Evolutionary conservation across 495 filamentous ascomycete species (phyloP).

Genomic region (Trypethelium eluteriae): DNA sequence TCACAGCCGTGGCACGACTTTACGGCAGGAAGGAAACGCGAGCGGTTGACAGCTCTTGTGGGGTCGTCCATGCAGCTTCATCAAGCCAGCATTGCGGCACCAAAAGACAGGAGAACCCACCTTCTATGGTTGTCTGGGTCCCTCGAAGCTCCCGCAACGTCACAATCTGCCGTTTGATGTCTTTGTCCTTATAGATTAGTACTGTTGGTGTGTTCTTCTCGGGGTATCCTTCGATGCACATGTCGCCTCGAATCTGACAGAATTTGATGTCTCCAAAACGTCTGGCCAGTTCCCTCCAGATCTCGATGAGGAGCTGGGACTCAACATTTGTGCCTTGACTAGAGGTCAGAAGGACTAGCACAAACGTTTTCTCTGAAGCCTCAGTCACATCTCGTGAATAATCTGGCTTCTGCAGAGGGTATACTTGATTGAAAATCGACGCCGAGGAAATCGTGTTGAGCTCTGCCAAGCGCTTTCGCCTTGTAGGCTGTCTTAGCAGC

Average conservation of each 20-base stretch:
- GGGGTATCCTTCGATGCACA: slow-evolving; percentile 95
- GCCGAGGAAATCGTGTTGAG: slow-evolving; percentile 64
- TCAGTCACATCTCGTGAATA: slow-evolving; percentile 90
- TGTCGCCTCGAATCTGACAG: slow-evolving; percentile 84
- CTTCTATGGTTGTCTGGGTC: slow-evolving; percentile 55
- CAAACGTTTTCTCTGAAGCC: slow-evolving; percentile 61
- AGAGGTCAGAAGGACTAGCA: slow-evolving; percentile 81
- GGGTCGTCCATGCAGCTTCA: neutral
- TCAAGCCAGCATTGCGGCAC: neutral
- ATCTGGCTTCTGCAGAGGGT: slow-evolving; percentile 87
- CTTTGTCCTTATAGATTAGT: slow-evolving; percentile 80
- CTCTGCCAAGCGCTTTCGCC: slow-evolving; percentile 75
- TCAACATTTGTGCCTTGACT: slow-evolving; percentile 69
- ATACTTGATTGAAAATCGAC: slow-evolving; percentile 78
- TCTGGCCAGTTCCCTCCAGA: slow-evolving; percentile 77
- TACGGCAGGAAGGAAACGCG: neutral
- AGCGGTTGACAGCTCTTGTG: no score
- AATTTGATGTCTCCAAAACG: slow-evolving; percentile 95
- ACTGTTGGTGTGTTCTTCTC: slow-evolving; percentile 93
- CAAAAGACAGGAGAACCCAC: slow-evolving; percentile 33
- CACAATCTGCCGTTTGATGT: slow-evolving; percentile 81
- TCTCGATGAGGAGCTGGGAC: slow-evolving; percentile 67
- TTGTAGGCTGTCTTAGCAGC: slow-evolving; percentile 25
- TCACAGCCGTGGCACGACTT: no score
- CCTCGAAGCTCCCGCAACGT: slow-evolving; percentile 75